Conservation (phyloP, 2,329 filamentous ascomycete species). For the Pseudocercospora ulei region DNA sequence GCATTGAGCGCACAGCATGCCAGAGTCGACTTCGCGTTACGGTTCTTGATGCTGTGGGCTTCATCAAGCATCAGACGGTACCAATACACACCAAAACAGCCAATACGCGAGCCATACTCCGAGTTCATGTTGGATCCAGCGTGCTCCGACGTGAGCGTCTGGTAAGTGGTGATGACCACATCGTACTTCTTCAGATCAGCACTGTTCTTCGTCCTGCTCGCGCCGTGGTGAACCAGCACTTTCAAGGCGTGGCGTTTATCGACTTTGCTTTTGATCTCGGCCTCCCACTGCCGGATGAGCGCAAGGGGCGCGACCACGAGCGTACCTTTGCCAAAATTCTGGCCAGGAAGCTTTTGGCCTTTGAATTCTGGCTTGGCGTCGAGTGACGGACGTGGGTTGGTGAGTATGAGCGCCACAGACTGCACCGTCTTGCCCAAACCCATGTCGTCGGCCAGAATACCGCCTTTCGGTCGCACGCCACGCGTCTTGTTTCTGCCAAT, state of each 20-base stretch:
- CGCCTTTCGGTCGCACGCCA: constrained; percentile 70
- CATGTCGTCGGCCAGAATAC: constrained; percentile 95
- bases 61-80: constrained; percentile 93
- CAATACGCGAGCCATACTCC: constrained; percentile 57
- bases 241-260: constrained; percentile 58
- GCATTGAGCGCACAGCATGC: constrained; percentile 76
- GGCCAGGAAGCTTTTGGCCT: constrained; percentile 56
- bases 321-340: constrained; percentile 64
- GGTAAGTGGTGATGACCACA: constrained; percentile 94
- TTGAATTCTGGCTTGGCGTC: constrained; percentile 44
- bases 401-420: constrained; percentile 77
- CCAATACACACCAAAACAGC: constrained; percentile 88
- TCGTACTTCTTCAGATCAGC: constrained; percentile 75
- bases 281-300: constrained; percentile 94
- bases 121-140: constrained; percentile 55
- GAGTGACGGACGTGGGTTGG: constrained; percentile 55
- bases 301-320: constrained; percentile 88
- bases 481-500: constrained; percentile 76
- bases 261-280: constrained; percentile 79
- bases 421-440: constrained; percentile 94
- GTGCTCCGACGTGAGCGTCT: constrained; percentile 87
- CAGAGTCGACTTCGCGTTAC: constrained; percentile 89
- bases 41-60: constrained; percentile 96
- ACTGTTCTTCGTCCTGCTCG: constrained; percentile 68
- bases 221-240: constrained; percentile 84